phyloP scores from a whole-genome alignment of 2,329 filamentous ascomycete species.

The Trichoderma atroviride region DNA sequence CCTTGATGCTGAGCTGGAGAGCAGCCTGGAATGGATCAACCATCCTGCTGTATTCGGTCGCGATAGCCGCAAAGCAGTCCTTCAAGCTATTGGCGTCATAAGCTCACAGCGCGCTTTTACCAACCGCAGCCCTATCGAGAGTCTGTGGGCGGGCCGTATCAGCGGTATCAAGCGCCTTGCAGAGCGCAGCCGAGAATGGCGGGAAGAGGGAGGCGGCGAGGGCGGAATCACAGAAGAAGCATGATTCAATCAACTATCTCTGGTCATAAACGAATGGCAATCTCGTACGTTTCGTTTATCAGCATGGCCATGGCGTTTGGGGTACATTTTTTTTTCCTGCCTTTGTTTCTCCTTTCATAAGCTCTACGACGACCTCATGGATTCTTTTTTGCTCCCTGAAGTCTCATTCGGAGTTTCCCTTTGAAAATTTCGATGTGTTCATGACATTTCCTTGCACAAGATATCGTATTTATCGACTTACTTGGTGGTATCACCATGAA shows the following conservation, averaged over 20 bases:
- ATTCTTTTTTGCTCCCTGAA: neutral
- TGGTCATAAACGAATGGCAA: slow-evolving; percentile 11
- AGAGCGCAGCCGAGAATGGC: slow-evolving; percentile 86
- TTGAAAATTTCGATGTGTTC: slow-evolving; percentile 27
- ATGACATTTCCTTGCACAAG: slow-evolving; percentile 24
- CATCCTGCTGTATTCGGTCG: slow-evolving; percentile 93
- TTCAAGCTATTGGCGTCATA: slow-evolving; percentile 96
- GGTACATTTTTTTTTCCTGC: neutral
- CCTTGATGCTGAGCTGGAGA: slow-evolving; percentile 87
- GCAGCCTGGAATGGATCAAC: slow-evolving; percentile 94
- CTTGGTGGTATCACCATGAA: neutral
- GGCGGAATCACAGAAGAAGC: slow-evolving; percentile 64
- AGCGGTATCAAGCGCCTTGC: slow-evolving; percentile 78
- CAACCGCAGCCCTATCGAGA: slow-evolving; percentile 86
- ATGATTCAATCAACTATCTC: slow-evolving; percentile 36
- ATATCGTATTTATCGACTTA: slow-evolving; percentile 9
- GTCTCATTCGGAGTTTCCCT: slow-evolving; percentile 2
- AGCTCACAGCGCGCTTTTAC: slow-evolving; percentile 93
- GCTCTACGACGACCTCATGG: slow-evolving; percentile 14
- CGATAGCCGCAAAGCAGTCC: slow-evolving; percentile 90
- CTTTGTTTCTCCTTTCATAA: neutral
- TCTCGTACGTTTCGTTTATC: slow-evolving; percentile 11
- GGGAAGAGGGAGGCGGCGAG: slow-evolving; percentile 80
- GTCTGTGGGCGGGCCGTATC: slow-evolving; percentile 84
- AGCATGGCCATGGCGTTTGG: slow-evolving; percentile 26